Base-by-base conservation (phyloP, 495 filamentous ascomycete genomes). In the Penicillium alfredii region DNA sequence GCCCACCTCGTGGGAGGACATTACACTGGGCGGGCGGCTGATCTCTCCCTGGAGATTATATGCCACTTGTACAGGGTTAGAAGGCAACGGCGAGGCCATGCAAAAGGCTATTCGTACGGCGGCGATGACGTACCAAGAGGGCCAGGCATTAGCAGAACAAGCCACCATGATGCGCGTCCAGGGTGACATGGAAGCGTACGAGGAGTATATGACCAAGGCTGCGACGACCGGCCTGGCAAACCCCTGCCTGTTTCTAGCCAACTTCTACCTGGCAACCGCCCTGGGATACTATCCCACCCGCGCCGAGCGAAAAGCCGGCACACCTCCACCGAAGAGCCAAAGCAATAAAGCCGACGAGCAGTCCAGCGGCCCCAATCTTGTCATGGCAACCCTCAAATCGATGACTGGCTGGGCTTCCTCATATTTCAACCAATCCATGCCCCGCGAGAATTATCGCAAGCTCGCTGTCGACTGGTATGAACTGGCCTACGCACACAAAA, bases 231-330 rank as follows among this genome's bases (percentile, higher is more conserved):
- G 60, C 0, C n/a, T n/a, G n/a, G n/a, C n/a, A n/a, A 11, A 59
- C 12, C 4, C 4, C 0, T 5, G 64, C 66, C 1, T 61, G 58
- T 39, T 25, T 52, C 5, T 71, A 9, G 66, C 51, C 2, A 64
- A 64, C 33, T 63, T 52, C 43, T 71, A 71, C 35, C 63, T 59
- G 31, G 51, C 47, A 16, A 64, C 48, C 6, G 57, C 24, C 11
- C 40, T 42, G 7, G 56, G 61, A 1, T 26, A 33, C 12, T 51
- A 51, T 32, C 50, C 53, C 0, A 59, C 48, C 4, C 49, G 40
- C 2, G 62, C 45, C 2, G 40, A 57, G 22, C 35, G 49, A n/a
- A 20, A 12, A 1, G 16, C 19, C 7, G 27, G n/a, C 8, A 11
- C 5, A 27, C 32, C 25, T 23, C 34, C 10, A 23, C 18, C 12